Percentiles rank a stretch among this genome's conserved stretches.
phyloP scores from a whole-genome alignment of 805 yeast genomes.

The Suhomyces xylopsoci region DNA sequence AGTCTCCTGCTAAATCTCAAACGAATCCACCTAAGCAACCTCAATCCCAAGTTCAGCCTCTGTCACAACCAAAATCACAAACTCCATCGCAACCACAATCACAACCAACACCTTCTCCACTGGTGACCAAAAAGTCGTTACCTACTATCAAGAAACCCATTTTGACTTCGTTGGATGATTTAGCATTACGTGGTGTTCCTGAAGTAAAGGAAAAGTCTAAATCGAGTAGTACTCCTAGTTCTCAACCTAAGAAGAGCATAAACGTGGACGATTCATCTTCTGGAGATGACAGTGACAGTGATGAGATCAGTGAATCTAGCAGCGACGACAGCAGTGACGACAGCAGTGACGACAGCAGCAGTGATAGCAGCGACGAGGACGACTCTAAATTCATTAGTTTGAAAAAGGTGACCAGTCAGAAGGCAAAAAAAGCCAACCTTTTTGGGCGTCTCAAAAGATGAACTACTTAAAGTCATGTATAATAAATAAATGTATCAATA shows the following conservation, averaged over 20 bases:
- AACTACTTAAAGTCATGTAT: neutral
- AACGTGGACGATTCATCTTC: neutral
- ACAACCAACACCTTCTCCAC: neutral
- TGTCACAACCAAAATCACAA: neutral
- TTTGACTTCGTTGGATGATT: constrained; percentile 51
- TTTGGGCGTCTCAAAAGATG: constrained; percentile 25
- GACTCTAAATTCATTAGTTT: constrained; percentile 23
- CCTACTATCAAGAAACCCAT: constrained; percentile 31
- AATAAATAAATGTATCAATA: neutral
- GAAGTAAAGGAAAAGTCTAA: constrained; percentile 49
- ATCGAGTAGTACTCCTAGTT: neutral
- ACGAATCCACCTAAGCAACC: neutral
- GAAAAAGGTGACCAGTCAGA: constrained; percentile 14
- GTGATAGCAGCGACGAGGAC: constrained; percentile 2
- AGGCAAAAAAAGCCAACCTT: constrained; percentile 16
- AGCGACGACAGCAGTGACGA: constrained; percentile 12
- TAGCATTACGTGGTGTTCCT: constrained; percentile 65
- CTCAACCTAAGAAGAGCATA: neutral
- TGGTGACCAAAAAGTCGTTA: neutral
- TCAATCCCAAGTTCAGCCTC: neutral
- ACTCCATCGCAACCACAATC: neutral
- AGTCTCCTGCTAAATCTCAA: neutral
- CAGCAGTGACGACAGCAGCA: constrained; percentile 11
- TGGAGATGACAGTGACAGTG: constrained; percentile 14
- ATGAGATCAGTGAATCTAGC: constrained; percentile 10